Percentiles rank a stretch among this genome's conserved stretches.
These are phyloP conservation scores for Arthrocladium fulminans DNA, from an alignment of 2,329 filamentous ascomycete species.

Conservation along the genomic window DNA sequence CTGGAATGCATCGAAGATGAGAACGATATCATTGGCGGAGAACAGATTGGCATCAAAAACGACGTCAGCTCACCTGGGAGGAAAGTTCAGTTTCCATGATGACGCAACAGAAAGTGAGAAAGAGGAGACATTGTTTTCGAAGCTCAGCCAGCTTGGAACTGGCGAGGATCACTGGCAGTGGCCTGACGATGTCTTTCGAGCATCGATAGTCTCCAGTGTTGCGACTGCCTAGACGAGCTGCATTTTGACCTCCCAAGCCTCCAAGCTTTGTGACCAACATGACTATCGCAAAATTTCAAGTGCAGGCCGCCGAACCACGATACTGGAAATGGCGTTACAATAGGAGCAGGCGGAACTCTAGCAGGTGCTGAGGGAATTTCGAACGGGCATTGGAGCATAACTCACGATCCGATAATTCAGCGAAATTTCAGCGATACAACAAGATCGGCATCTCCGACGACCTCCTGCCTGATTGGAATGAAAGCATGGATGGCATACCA, in stretches of 20 bases:
- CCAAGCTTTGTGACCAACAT: not conserved
- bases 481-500: no score
- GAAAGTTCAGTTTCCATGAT: constrained; percentile 10
- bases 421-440: not conserved
- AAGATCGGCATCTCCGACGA: not conserved
- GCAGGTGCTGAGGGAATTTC: not conserved
- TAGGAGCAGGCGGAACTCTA: no score
- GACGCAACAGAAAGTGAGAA: constrained; percentile 8
- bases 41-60: constrained; percentile 1
- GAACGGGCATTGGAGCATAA: not conserved
- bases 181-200: constrained; percentile 23
- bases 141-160: not conserved
- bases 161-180: constrained; percentile 19
- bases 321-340: no score
- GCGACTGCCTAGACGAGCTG: not conserved
- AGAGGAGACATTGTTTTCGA: not conserved
- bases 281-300: no score
- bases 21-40: not conserved
- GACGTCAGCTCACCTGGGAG: not conserved
- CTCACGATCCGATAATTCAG: not conserved
- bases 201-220: not conserved
- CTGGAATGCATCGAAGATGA: constrained; percentile 19
- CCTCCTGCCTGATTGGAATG: no score
- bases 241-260: not conserved
- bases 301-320: no score